These are phyloP conservation scores for Hyphopichia buzzinii DNA, from an alignment of 1,139 yeast species.

Conservation along the genomic window DNA sequence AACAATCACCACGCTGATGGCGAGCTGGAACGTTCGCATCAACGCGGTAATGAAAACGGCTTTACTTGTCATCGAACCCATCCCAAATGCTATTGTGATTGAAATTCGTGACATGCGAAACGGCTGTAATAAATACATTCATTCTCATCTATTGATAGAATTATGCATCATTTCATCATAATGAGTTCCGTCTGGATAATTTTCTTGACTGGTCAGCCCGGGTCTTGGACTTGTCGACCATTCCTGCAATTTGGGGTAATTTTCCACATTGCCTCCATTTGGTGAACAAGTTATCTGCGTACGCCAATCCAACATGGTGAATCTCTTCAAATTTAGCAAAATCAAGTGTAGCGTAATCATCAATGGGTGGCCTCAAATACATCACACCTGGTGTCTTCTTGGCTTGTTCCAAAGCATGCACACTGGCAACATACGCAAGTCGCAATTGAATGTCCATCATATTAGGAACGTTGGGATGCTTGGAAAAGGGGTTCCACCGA, in stretches of 20 bases:
- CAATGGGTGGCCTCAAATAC: conserved; percentile 94
- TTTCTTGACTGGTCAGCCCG: conserved; percentile 16
- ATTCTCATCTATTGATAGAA: too few relatives aligned
- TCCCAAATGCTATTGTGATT: too few relatives aligned
- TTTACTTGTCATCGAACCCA: too few relatives aligned
- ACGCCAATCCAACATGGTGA: conserved; percentile 72
- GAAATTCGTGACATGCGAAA: too few relatives aligned
- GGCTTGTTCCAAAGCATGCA: conserved; percentile 86
- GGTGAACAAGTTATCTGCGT: conserved; percentile 61
- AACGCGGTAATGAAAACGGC: too few relatives aligned
- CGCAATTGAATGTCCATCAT: conserved; percentile 95
- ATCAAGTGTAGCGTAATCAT: conserved; percentile 85
- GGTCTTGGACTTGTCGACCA: conserved; percentile 21
- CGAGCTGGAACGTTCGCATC: too few relatives aligned
- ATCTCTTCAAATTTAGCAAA: conserved; percentile 92
- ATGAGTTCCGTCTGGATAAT: conserved; percentile 62
- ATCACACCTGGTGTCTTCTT: conserved; percentile 82
- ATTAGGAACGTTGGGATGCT: conserved; percentile 84
- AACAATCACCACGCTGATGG: too few relatives aligned
- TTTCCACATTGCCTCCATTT: conserved; percentile 52
- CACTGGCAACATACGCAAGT: conserved; percentile 92
- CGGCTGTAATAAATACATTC: too few relatives aligned
- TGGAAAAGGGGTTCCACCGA: conserved; percentile 87
- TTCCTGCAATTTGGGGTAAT: conserved; percentile 65
- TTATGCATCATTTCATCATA: too few relatives aligned